phyloP scores from a whole-genome alignment of 192 early-diverging fungal species.

The Coemansia sp. region DNA sequence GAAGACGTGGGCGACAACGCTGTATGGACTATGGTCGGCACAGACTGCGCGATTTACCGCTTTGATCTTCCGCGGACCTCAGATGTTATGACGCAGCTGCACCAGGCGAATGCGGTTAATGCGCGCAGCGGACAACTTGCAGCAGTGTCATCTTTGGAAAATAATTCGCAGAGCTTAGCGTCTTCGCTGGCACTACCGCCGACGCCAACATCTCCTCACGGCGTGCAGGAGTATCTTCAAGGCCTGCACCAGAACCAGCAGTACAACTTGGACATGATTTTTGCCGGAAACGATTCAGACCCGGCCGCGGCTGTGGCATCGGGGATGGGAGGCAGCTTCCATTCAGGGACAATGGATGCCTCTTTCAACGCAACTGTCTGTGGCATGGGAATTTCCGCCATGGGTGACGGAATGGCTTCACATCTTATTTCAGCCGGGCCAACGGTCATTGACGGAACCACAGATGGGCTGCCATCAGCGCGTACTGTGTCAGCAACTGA shows the following conservation, averaged over 20 bases:
- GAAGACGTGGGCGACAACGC: constrained; percentile 86
- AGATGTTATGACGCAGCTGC: constrained; percentile 23
- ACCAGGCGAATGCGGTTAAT: constrained; percentile 12
- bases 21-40: constrained; percentile 92
- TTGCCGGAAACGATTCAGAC: constrained; percentile 13
- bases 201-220: constrained; percentile 33
- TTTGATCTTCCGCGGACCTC: constrained; percentile 39
- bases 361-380: constrained; percentile 46
- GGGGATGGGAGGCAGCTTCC: constrained; percentile 17
- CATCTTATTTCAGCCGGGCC: constrained; percentile 14
- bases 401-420: constrained; percentile 16
- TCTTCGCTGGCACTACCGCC: constrained; percentile 45
- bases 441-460: not conserved
- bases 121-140: not conserved
- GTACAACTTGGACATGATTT: constrained; percentile 33
- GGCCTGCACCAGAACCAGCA: constrained; percentile 37
- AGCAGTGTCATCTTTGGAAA: constrained; percentile 45
- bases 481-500: not conserved
- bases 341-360: constrained; percentile 20
- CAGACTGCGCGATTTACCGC: constrained; percentile 56
- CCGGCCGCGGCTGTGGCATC: constrained; percentile 3
- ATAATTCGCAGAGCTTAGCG: not conserved
- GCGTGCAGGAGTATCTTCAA: constrained; percentile 43
- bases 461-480: not conserved
- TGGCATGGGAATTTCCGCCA: constrained; percentile 24